A percentile compares a stretch with the other conserved stretches of the same genome.
Evolutionary conservation across 331 rosid genomes (phyloP).

Genomic region (Saraca asoca): DNA sequence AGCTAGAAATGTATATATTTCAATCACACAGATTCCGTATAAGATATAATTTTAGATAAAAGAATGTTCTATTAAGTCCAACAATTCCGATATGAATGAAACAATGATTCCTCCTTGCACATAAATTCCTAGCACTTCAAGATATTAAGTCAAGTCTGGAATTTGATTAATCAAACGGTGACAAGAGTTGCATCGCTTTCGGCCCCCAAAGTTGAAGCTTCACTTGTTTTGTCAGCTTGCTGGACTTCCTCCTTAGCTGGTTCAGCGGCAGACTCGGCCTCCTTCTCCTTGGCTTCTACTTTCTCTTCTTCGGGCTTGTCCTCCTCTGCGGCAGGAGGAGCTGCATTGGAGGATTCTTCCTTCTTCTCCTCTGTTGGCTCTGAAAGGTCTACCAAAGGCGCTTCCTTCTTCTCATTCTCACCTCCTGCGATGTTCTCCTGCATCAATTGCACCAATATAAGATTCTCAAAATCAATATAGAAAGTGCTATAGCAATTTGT

Average conservation of each 20-base stretch:
- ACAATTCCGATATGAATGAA: constrained; percentile 9
- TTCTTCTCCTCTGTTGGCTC: constrained; percentile 43
- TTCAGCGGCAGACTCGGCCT: constrained; percentile 37
- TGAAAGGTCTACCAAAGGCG: constrained; percentile 45
- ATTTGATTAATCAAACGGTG: constrained; percentile 30
- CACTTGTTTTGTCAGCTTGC: constrained; percentile 12
- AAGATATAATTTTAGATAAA: constrained; percentile 1
- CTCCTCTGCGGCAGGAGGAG: constrained; percentile 7
- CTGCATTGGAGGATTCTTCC: constrained; percentile 3
- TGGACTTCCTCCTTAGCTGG: constrained; percentile 33
- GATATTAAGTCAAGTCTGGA: constrained; percentile 15
- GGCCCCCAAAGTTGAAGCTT: constrained; percentile 24
- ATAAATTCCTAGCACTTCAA: constrained; percentile 18
- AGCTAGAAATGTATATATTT: background rate
- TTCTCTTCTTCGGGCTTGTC: constrained; percentile 27
- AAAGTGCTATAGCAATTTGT: background rate
- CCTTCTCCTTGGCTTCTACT: constrained; percentile 31
- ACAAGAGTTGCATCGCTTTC: constrained; percentile 41
- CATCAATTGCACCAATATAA: background rate
- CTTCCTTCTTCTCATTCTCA: constrained; percentile 43
- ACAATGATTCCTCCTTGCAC: background rate
- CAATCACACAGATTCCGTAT: too few relatives aligned
- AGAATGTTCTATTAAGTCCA: constrained; percentile 25
- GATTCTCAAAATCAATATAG: background rate
- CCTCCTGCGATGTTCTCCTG: constrained; percentile 37